Base-by-base conservation (phyloP, 164 flowering plant species). In the Magnolia kwangsiensis region DNA sequence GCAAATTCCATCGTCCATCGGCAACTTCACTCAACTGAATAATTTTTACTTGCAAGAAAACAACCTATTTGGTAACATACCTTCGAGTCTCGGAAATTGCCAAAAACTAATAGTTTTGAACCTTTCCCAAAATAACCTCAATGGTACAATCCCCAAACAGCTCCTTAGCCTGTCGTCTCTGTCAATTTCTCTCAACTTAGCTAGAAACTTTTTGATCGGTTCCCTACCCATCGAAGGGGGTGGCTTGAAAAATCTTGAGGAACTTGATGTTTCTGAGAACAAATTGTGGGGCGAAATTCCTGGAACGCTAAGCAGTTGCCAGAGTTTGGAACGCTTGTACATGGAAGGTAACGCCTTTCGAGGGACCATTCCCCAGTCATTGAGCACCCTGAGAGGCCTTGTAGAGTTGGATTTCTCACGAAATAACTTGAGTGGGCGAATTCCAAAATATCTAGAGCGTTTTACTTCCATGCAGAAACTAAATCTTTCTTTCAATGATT, bases 241-340 rank as follows among this genome's bases (percentile, higher is more conserved):
- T 0, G 51, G 76, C 0, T 72, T 87, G 72, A 76, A 13, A 21
- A 80, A 81, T 72, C 71, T 89, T 0, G 58, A 0, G 1, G 20
- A 19, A 5, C 16, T 89, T 2, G 80, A 80, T 63, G 19, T 85
- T 4, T 84, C 85, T 0, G n/a, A 59, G 0, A 87, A 87, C 68
- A 68, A 49, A 50, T 23, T 88, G 18, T 76, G 85, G 4, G 87
- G 89, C 5, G 72, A 72, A 24, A 78, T 88, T 73, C 89, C 92
- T 0, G 66, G 0, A 13, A 20, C 63, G 9, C 69, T 88, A 2
- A 71, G 83, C 2, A 23, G 10, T 8, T 86, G 88, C 68, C 0
- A 20, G 20, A 69, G 67, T 21, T 61, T 85, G 19, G 77, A 77
- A 59, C 0, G 2, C 4, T 78, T 88, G 1, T 5, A 21, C 18